Evolutionary conservation across 495 filamentous ascomycete species (phyloP), one percentile per base, ranked within the genome.

Genomic region (Staphylotrichum longicolle): DNA sequence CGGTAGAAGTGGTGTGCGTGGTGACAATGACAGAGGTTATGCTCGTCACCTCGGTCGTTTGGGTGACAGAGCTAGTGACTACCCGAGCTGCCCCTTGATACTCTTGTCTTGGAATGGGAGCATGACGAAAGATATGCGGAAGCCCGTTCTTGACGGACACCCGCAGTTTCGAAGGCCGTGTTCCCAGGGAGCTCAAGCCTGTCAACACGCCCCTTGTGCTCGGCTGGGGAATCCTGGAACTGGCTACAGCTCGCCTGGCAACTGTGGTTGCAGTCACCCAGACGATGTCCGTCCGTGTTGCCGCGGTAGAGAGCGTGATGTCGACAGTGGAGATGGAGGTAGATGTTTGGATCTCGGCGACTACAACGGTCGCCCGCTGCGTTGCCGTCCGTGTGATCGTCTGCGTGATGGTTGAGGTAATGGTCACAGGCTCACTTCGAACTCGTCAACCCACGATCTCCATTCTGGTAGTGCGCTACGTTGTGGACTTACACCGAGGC

Each of bases 301-400:
- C 66, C 12, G 66, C 64, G 35, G 59, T 68, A 0, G 64, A 66
- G 3, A 70, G 35, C 2, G 71, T 74, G 46, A 67, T 63, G 42
- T 69, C 68, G 9, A 61, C 34, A 7, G 66, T 63, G 7, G 66
- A 67, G 4, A 68, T 32, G 45, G 65, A 41, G 7, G 68, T 70
- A 9, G 70, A 74, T 12, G 50, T 67, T 5, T 65, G 60, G 10
- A 70, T 40, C 55, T 68, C 60, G 32, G 54, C 63, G 3, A 72
- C 20, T 3, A 72, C 35, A 32, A 74, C 52, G 1, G 70, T 70
- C 37, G 66, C 68, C 37, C 63, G 51, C 54, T 70, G 66, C 6
- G 69, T 70, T 8, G 63, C 63, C 9, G 63, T 33, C 11, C 42
- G 55, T 0, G 65, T 69, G 51, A 62, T 6, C 3, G 66, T 68